Evolutionary conservation across 176 grass and related monocot genomes (phyloP).

Genomic region (Metroxylon sagu): DNA sequence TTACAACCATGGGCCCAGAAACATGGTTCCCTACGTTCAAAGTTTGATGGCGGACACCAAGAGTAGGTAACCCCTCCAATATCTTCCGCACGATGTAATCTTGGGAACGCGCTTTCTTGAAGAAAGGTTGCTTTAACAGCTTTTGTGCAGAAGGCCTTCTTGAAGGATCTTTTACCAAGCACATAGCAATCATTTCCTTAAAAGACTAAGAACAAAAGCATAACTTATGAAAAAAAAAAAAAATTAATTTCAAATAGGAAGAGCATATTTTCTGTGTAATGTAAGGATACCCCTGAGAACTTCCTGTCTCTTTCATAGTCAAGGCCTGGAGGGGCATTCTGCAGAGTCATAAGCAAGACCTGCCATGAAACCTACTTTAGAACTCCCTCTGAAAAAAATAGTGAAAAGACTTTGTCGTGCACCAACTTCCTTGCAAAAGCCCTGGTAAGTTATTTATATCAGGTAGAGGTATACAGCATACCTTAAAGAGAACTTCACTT

Average conservation of each 20-base stretch:
- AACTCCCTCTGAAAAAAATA: not conserved
- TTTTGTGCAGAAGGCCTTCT: conserved; percentile 76
- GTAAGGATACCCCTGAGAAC: conserved; percentile 69
- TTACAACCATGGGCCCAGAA: no score
- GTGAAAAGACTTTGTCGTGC: conserved; percentile 1
- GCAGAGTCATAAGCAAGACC: conserved; percentile 95
- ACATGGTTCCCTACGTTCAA: conserved; percentile 52
- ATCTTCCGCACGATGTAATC: conserved; percentile 74
- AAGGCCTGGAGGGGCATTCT: conserved; percentile 82
- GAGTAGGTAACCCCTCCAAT: conserved; percentile 81
- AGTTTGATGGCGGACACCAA: conserved; percentile 78
- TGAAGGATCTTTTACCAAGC: conserved; percentile 88
- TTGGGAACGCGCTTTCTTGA: conserved; percentile 81
- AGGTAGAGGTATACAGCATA: no score
- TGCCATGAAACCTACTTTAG: conserved; percentile 18
- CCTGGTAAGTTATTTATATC: no score
- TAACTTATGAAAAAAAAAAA: not conserved
- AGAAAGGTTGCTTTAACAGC: conserved; percentile 83
- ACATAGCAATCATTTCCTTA: conserved; percentile 88
- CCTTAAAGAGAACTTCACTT: no score
- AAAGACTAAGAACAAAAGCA: conserved; percentile 50
- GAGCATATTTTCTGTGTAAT: not conserved
- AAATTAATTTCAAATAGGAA: conserved; percentile 13
- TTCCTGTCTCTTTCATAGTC: conserved; percentile 84
- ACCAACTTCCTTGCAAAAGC: not conserved